Conservation (phyloP, 2,329 filamentous ascomycete species). For the Sarocladiaceae sp. region DNA sequence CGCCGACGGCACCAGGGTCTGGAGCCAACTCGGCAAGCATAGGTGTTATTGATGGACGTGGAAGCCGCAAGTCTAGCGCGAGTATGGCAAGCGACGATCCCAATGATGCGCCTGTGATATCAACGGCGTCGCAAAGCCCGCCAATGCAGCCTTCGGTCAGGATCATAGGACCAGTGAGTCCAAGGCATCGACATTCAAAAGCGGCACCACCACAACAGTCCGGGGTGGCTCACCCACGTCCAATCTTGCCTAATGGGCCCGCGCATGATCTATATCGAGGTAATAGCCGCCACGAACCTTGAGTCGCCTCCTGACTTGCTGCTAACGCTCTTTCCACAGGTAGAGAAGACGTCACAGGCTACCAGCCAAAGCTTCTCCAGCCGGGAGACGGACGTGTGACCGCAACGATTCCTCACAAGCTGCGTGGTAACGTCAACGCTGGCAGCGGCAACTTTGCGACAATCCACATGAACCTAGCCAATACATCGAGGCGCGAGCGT, state of each 20-base stretch:
- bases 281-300: not conserved
- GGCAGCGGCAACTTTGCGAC: constrained; percentile 56
- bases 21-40: too few species aligned
- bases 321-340: not conserved
- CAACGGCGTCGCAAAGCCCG: too few species aligned
- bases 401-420: constrained; percentile 51
- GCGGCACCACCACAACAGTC: too few species aligned
- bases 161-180: too few species aligned
- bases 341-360: not conserved
- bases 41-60: too few species aligned
- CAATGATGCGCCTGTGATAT: too few species aligned
- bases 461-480: constrained; percentile 53
- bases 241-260: not conserved
- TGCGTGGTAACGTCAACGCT: constrained; percentile 41
- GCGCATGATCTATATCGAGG: not conserved
- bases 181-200: too few species aligned
- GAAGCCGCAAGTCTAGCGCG: too few species aligned
- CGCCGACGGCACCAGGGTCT: too few species aligned
- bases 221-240: too few species aligned
- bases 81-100: too few species aligned
- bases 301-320: not conserved
- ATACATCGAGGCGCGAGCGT: constrained; percentile 32
- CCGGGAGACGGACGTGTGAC: constrained; percentile 31
- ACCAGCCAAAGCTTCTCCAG: constrained; percentile 1
- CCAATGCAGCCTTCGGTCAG: too few species aligned